Evolutionary conservation across 2,329 filamentous ascomycete species (phyloP), one percentile per base, ranked within the genome.

Genomic region (Exophiala spinifera): DNA sequence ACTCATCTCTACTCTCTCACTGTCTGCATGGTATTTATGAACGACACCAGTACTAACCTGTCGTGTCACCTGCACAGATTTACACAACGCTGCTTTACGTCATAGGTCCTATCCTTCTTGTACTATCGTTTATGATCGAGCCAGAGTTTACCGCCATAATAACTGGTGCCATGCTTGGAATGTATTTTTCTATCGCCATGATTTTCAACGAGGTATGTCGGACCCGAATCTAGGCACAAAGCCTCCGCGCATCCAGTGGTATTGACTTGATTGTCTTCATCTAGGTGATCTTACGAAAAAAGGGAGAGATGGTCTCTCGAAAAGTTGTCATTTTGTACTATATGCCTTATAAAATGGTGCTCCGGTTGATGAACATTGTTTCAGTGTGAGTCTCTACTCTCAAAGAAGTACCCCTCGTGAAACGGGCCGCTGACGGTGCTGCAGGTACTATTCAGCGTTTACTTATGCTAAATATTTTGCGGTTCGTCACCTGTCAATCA

Each of bases 41-140:
- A 3, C 53, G 5, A 25, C 5, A 7, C 25, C 6, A 40, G 49
- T 43, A 3, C 17, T 39, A 67, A 69, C 28, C 28, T 10, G 10
- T 31, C 10, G 7, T 8, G 3, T 31, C 28, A 11, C 66, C 76
- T 17, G 34, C 8, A 49, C 46, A 49, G 46, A 5, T 39, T 28
- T 77, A 77, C 52, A 74, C 76, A 58, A 76, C 74, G 1, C 61
- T 78, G 1, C 67, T 78, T 19, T 76, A 76, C 56, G 67, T 78
- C 14, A 59, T 75, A 28, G 72, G 74, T 1, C 75, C 75, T 1
- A 75, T 78, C 52, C 65, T 76, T 13, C 63, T 78, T 0, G 74
- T 74, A 1, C 74, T 79, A 4, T 74, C 73, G 0, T 72, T 78
- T 54, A 64, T 71, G 39, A 70, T 75, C 15, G 65, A 70, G 10